Percentiles rank a stretch among this genome's conserved stretches.
Evolutionary conservation across 352 stramenopile species (phyloP).

Genomic region (Phytophthora brassicae): DNA sequence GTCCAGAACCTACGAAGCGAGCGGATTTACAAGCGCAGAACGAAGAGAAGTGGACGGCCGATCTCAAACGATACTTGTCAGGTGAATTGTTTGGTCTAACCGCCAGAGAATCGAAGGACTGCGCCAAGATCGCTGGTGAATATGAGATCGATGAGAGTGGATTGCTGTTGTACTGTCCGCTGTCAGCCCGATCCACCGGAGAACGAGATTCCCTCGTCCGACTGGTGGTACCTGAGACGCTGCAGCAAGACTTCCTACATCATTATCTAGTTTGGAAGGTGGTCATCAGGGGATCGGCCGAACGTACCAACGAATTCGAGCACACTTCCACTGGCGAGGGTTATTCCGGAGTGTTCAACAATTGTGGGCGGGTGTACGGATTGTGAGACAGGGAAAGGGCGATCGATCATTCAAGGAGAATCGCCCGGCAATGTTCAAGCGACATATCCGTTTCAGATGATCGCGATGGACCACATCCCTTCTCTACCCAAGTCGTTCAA

Average conservation of each 20-base stretch:
- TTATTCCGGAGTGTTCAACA: neutral
- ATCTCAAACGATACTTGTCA: neutral
- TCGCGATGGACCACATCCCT: neutral
- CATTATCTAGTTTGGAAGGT: neutral
- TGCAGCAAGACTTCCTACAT: neutral
- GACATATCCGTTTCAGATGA: neutral
- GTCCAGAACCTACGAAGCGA: neutral
- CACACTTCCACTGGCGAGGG: neutral
- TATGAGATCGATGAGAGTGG: constrained; percentile 1
- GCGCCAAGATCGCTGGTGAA: neutral
- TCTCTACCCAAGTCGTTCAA: neutral
- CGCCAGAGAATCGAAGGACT: neutral
- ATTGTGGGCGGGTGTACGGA: neutral
- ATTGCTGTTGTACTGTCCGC: neutral
- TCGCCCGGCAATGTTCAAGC: neutral
- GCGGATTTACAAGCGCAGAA: neutral
- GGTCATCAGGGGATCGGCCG: neutral
- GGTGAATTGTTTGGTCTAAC: neutral
- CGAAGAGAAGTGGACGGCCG: neutral
- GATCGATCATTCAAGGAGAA: neutral
- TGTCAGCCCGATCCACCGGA: too few relatives aligned
- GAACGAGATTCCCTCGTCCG: too few relatives aligned
- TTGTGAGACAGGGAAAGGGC: neutral
- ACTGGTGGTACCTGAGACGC: too few relatives aligned
- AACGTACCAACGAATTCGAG: neutral